A percentile compares a stretch with the other conserved stretches of the same genome.
These are phyloP conservation scores for Maudiozyma barnettii DNA, from an alignment of 805 yeast species.

Conservation along the genomic window DNA sequence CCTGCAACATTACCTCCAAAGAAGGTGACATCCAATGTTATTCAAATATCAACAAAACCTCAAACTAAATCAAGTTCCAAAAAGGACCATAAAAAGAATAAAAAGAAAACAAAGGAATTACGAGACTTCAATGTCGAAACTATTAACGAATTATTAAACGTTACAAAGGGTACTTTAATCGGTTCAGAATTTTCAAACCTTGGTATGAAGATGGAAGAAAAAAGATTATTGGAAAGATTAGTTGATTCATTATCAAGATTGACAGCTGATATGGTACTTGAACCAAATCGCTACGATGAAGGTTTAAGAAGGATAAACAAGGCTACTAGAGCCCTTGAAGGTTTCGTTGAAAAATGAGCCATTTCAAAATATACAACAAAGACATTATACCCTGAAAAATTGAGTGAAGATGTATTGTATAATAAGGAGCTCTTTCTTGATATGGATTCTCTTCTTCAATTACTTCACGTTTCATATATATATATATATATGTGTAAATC, in stretches of 20 bases:
- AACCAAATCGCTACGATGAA: slow-evolving; percentile 67
- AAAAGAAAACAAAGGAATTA: slow-evolving; percentile 1
- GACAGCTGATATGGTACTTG: slow-evolving; percentile 83
- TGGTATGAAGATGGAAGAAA: slow-evolving; percentile 66
- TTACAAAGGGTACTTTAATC: slow-evolving; percentile 33
- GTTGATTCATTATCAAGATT: slow-evolving; percentile 76
- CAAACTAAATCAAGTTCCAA: not conserved
- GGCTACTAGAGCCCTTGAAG: slow-evolving; percentile 80
- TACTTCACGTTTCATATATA: not conserved
- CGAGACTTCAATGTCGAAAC: slow-evolving; percentile 23
- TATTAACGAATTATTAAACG: slow-evolving; percentile 28
- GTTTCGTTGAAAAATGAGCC: slow-evolving; percentile 33
- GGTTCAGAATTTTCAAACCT: slow-evolving; percentile 60
- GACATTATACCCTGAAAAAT: not conserved
- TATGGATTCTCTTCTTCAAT: too few species aligned
- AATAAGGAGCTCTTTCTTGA: too few species aligned
- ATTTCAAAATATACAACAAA: not conserved
- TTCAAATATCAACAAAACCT: not conserved
- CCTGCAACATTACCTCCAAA: slow-evolving; percentile 1
- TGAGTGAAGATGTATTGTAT: too few species aligned
- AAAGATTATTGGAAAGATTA: slow-evolving; percentile 69
- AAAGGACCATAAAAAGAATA: not conserved
- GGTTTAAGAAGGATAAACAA: slow-evolving; percentile 72
- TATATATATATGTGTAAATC: not conserved
- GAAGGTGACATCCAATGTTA: not conserved